Evolutionary conservation across 2,329 filamentous ascomycete species (phyloP).

Genomic region (Graphilbum ipis-grandicollis): DNA sequence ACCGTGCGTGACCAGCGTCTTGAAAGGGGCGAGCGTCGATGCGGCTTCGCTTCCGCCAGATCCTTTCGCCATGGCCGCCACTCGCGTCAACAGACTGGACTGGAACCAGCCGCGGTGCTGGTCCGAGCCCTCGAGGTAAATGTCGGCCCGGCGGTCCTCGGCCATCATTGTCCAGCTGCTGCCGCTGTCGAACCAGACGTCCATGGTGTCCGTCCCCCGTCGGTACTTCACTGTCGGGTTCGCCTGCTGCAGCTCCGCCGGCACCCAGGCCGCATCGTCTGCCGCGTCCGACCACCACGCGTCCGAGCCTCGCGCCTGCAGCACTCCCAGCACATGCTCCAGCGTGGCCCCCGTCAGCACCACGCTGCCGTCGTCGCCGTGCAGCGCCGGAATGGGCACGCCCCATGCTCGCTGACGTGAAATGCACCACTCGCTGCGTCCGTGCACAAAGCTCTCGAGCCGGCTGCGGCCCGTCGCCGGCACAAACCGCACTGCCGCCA

Average conservation of each 20-base stretch:
- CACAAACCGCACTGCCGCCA: conserved; percentile 60
- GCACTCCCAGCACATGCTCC: conserved; percentile 65
- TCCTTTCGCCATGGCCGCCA: conserved; percentile 48
- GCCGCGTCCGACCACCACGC: conserved; percentile 81
- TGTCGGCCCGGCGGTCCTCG: conserved; percentile 42
- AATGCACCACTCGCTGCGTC: conserved; percentile 93
- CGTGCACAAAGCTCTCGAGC: conserved; percentile 71
- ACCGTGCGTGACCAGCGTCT: conserved; percentile 81
- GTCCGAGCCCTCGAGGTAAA: conserved; percentile 88
- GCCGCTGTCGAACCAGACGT: conserved; percentile 98
- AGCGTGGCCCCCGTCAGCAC: conserved; percentile 68
- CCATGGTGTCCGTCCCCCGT: conserved; percentile 89
- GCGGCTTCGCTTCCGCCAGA: too few relatives aligned
- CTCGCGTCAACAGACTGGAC: conserved; percentile 76
- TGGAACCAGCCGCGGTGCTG: conserved; percentile 99
- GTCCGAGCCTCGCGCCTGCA: conserved; percentile 65
- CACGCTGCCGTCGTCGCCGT: conserved; percentile 56
- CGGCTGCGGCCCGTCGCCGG: conserved; percentile 57
- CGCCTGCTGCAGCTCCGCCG: conserved; percentile 35
- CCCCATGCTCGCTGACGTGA: conserved; percentile 93
- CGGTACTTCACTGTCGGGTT: conserved; percentile 35
- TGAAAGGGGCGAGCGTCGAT: conserved; percentile 48
- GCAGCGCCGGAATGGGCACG: conserved; percentile 85
- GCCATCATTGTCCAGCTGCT: conserved; percentile 63
- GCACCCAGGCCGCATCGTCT: conserved; percentile 65